A percentile compares a stretch with the other conserved stretches of the same genome.
These are phyloP conservation scores for Fusarium begoniae DNA, from an alignment of 2,329 filamentous ascomycete genomes.

Conservation along the genomic window DNA sequence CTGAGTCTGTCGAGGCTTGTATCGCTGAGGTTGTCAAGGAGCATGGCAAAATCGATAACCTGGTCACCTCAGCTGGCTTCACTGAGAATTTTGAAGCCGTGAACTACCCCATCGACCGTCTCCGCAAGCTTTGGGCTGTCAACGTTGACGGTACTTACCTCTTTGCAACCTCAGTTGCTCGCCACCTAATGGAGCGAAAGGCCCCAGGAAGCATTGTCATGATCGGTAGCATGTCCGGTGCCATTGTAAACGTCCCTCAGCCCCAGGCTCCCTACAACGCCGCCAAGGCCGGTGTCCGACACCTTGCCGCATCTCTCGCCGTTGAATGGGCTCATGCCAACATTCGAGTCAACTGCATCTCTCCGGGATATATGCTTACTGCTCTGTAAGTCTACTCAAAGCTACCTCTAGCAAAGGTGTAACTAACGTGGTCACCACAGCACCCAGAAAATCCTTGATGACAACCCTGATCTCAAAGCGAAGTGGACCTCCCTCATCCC, in stretches of 20 bases:
- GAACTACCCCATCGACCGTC: conserved; percentile 87
- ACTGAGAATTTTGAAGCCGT: conserved; percentile 95
- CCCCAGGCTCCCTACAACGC: conserved; percentile 94
- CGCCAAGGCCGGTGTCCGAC: conserved; percentile 89
- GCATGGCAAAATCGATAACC: conserved; percentile 87
- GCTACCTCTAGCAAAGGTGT: not conserved
- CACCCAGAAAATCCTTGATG: conserved; percentile 92
- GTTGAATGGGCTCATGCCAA: conserved; percentile 92
- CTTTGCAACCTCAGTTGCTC: conserved; percentile 84
- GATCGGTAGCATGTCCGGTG: conserved; percentile 93
- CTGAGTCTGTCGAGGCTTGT: conserved; percentile 78
- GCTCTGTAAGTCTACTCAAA: conserved; percentile 72
- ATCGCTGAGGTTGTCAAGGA: conserved; percentile 65
- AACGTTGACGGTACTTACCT: conserved; percentile 94
- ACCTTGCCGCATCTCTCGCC: conserved; percentile 85
- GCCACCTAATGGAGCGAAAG: conserved; percentile 87
- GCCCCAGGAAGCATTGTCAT: conserved; percentile 87
- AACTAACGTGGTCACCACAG: conserved; percentile 53
- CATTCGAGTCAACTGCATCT: conserved; percentile 95
- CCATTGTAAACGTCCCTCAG: conserved; percentile 95
- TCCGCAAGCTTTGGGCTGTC: conserved; percentile 93
- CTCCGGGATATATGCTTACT: conserved; percentile 95
- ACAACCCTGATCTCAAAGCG: conserved; percentile 87
- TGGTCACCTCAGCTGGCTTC: conserved; percentile 96
- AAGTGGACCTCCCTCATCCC: conserved; percentile 95